Conservation (phyloP, 2,329 filamentous ascomycete species). For the Diaporthe destruens region DNA sequence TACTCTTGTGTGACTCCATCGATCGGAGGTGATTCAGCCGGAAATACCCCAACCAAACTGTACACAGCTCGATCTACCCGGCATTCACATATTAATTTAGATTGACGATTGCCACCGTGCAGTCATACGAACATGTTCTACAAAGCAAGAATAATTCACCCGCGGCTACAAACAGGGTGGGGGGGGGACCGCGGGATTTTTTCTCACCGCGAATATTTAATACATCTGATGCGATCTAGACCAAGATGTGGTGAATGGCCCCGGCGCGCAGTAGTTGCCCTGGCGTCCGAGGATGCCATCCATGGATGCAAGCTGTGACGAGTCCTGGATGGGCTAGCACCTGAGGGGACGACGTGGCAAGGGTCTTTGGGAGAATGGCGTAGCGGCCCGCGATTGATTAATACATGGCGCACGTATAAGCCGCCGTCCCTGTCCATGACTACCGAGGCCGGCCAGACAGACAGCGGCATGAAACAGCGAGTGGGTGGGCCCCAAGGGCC, state of each 20-base stretch:
- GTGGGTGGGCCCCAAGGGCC: neutral
- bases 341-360: neutral
- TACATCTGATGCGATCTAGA: constrained; percentile 22
- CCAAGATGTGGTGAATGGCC: constrained; percentile 20
- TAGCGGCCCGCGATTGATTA: constrained; percentile 24
- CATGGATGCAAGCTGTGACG: neutral
- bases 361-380: constrained; percentile 21
- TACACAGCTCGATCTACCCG: constrained; percentile 10
- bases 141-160: too few species aligned
- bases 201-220: constrained; percentile 28
- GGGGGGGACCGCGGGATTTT: constrained; percentile 8
- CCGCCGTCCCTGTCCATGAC: constrained; percentile 22
- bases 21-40: constrained; percentile 5
- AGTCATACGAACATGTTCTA: neutral
- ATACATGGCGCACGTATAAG: constrained; percentile 24
- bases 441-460: constrained; percentile 9
- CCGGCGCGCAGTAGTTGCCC: neutral
- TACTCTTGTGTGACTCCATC: neutral
- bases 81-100: constrained; percentile 27
- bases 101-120: constrained; percentile 13
- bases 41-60: neutral
- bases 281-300: neutral
- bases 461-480: constrained; percentile 25
- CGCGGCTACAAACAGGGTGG: neutral
- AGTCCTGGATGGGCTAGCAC: constrained; percentile 3